Evolutionary conservation across 768 basidiomycete species (phyloP).

Genomic region (Xerocomellus chrysenteron): DNA sequence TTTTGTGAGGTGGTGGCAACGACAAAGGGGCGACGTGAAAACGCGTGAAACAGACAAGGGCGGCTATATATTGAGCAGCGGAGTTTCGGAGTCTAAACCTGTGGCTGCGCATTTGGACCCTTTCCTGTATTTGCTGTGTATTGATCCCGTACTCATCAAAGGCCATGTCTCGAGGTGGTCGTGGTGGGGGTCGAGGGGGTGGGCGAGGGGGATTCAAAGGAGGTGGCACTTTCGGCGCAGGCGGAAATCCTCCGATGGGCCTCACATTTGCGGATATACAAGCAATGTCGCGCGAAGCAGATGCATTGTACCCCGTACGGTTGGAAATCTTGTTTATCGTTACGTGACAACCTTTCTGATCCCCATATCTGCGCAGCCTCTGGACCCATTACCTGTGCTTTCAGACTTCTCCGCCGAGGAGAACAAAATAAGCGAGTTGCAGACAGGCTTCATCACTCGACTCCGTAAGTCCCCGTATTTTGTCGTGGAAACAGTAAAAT

Average conservation of each 20-base stretch:
- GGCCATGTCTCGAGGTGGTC: slow-evolving; percentile 53
- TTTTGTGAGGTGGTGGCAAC: slow-evolving; percentile 21
- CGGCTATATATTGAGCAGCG: slow-evolving; percentile 23
- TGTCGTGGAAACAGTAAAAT: slow-evolving; percentile 68
- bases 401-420: slow-evolving; percentile 67
- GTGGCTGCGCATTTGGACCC: neutral
- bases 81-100: slow-evolving; percentile 27
- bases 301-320: slow-evolving; percentile 80
- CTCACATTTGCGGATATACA: slow-evolving; percentile 80
- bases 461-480: slow-evolving; percentile 73
- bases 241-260: slow-evolving; percentile 66
- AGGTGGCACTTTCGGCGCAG: slow-evolving; percentile 35
- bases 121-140: slow-evolving; percentile 6
- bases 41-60: neutral
- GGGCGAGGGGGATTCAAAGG: slow-evolving; percentile 65
- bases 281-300: slow-evolving; percentile 70
- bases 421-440: slow-evolving; percentile 60
- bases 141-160: neutral
- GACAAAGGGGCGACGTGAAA: slow-evolving; percentile 30
- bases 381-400: slow-evolving; percentile 64
- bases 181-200: slow-evolving; percentile 48
- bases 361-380: slow-evolving; percentile 43
- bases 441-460: slow-evolving; percentile 63
- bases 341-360: slow-evolving; percentile 19
- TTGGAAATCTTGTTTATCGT: slow-evolving; percentile 21